A percentile compares a stretch with the other conserved stretches of the same genome.
These are phyloP conservation scores for Hemisphaericaspora subhashii DNA, from an alignment of 1,139 yeast species.

Conservation along the genomic window DNA sequence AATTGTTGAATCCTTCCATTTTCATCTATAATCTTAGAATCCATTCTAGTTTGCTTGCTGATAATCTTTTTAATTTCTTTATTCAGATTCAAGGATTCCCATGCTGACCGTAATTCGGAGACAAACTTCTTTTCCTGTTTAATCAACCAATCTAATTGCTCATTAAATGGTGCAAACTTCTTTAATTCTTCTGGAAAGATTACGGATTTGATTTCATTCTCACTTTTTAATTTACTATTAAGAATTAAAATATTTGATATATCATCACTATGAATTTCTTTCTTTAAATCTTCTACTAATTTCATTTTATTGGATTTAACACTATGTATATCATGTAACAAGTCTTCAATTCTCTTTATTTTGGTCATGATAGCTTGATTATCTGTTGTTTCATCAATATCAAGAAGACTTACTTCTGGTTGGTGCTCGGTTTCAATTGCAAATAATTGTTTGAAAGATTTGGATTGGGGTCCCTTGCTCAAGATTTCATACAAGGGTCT, in stretches of 20 bases:
- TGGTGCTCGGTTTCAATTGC: slow-evolving; percentile 14
- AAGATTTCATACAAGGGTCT: slow-evolving; percentile 27
- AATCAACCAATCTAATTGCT: slow-evolving; percentile 67
- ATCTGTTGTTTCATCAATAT: slow-evolving; percentile 51
- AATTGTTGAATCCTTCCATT: slow-evolving; percentile 44
- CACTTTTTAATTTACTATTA: slow-evolving; percentile 57
- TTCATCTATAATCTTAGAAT: slow-evolving; percentile 26
- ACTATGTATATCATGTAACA: slow-evolving; percentile 42
- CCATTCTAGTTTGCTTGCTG: slow-evolving; percentile 32
- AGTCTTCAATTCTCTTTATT: slow-evolving; percentile 47
- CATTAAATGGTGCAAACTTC: slow-evolving; percentile 71
- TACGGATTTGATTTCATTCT: slow-evolving; percentile 55
- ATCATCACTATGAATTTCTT: slow-evolving; percentile 77
- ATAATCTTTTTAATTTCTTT: slow-evolving; percentile 40
- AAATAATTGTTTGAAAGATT: slow-evolving; percentile 34
- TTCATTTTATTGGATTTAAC: slow-evolving; percentile 61
- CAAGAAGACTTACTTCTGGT: slow-evolving; percentile 53
- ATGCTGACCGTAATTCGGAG: slow-evolving; percentile 53
- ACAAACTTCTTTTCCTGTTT: slow-evolving; percentile 61
- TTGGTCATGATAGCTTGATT: slow-evolving; percentile 28
- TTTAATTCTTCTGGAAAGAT: slow-evolving; percentile 73
- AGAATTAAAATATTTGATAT: slow-evolving; percentile 75
- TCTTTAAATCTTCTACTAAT: slow-evolving; percentile 65
- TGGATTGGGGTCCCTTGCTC: slow-evolving; percentile 34
- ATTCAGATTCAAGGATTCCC: slow-evolving; percentile 57